A percentile compares a stretch with the other conserved stretches of the same genome.
Evolutionary conservation across 1,139 yeast genomes (phyloP).

Genomic region (Yamadazyma siamensis): DNA sequence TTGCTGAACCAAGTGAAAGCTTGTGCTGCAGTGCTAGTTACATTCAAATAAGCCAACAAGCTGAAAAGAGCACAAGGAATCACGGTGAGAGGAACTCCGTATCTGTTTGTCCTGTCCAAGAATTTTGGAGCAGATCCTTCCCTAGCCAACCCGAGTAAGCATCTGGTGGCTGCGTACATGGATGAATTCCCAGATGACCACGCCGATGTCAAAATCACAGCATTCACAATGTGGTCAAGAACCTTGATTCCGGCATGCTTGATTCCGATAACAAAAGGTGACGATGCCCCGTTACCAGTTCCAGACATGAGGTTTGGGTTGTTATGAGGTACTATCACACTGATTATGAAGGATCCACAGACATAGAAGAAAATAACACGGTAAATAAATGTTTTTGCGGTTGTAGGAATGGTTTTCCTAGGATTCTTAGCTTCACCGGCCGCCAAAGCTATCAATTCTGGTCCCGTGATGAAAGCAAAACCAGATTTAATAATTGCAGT

Average conservation of each 20-base stretch:
- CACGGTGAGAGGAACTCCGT: slow-evolving; percentile 72
- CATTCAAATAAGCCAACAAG: slow-evolving; percentile 66
- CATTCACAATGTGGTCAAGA: slow-evolving; percentile 65
- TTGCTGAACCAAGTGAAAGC: slow-evolving; percentile 66
- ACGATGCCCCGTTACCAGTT: slow-evolving; percentile 41
- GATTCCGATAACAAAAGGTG: slow-evolving; percentile 50
- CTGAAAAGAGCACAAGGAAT: too few relatives aligned
- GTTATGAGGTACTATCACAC: slow-evolving; percentile 39
- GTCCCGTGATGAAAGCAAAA: slow-evolving; percentile 39
- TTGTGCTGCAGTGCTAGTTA: slow-evolving; percentile 47
- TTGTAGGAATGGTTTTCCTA: slow-evolving; percentile 43
- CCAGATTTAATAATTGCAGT: slow-evolving; percentile 39
- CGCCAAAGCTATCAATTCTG: slow-evolving; percentile 37
- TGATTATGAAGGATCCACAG: slow-evolving; percentile 44
- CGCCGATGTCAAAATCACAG: slow-evolving; percentile 63
- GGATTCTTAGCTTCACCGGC: slow-evolving; percentile 46
- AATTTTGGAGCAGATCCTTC: slow-evolving; percentile 63
- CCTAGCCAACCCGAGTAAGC: slow-evolving; percentile 58
- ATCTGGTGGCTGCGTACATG: slow-evolving; percentile 68
- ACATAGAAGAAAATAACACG: slow-evolving; percentile 49
- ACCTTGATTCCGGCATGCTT: slow-evolving; percentile 59
- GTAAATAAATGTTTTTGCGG: slow-evolving; percentile 44
- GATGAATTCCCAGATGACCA: slow-evolving; percentile 74
- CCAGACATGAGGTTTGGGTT: slow-evolving; percentile 33
- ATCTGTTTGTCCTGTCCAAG: slow-evolving; percentile 53